Percentiles rank a stretch among this genome's conserved stretches.
phyloP scores from a whole-genome alignment of 371 early-diverging fungal species.

The Funneliformis caledonium region DNA sequence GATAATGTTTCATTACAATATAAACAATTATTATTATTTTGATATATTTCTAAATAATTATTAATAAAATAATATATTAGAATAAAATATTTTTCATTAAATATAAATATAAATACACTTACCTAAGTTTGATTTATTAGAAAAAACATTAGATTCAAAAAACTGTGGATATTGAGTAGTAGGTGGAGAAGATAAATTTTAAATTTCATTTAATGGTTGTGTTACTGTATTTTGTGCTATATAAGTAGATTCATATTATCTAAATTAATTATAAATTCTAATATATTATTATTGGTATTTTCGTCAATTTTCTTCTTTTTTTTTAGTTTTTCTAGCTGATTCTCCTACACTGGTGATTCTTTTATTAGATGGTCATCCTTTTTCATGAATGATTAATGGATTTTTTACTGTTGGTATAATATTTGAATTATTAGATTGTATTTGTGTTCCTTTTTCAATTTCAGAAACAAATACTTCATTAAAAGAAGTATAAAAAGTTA shows the following conservation, averaged over 20 bases:
- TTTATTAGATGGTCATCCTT: conserved; percentile 4
- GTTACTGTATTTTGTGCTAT: no score
- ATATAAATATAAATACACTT: no score
- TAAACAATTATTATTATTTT: no score
- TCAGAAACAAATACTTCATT: not conserved
- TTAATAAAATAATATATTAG: no score
- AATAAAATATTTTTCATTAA: no score
- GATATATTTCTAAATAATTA: no score
- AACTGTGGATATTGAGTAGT: not conserved
- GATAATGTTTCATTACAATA: conserved; percentile 13
- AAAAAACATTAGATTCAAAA: not conserved
- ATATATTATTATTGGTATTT: no score
- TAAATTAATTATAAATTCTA: no score
- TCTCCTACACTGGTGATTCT: not conserved
- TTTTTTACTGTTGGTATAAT: not conserved
- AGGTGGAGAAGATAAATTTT: no score
- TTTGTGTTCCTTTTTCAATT: not conserved
- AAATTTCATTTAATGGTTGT: no score
- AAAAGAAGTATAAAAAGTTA: not conserved
- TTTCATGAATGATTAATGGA: not conserved
- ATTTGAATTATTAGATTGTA: not conserved
- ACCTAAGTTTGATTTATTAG: not conserved
- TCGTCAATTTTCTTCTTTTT: not conserved
- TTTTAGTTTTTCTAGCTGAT: not conserved
- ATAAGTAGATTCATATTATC: no score